phyloP scores from a whole-genome alignment of 352 stramenopile species.

The Globisporangium paddicum region DNA sequence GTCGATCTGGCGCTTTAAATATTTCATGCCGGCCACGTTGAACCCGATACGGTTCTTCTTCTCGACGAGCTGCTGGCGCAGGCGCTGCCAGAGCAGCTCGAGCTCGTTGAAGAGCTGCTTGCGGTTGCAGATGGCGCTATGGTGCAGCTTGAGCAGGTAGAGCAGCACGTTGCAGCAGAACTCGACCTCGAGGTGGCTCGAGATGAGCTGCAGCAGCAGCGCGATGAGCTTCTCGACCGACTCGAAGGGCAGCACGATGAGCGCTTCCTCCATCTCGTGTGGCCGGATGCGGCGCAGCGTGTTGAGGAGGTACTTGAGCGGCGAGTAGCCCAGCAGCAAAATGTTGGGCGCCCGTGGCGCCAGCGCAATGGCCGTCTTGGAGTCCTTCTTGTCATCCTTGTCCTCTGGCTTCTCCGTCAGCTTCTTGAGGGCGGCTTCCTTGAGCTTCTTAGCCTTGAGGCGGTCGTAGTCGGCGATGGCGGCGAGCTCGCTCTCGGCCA shows the following conservation, averaged over 20 bases:
- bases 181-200: constrained; percentile 88
- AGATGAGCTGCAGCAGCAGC: constrained; percentile 90
- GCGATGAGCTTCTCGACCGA: constrained; percentile 93
- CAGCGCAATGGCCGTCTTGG: constrained; percentile 41
- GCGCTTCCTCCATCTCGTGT: constrained; percentile 95
- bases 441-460: constrained; percentile 57
- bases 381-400: constrained; percentile 20
- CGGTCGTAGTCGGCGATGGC: constrained; percentile 72
- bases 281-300: constrained; percentile 90
- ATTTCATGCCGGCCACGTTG: constrained; percentile 84
- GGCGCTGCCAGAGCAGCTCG: constrained; percentile 70
- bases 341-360: constrained; percentile 83
- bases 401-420: constrained; percentile 2
- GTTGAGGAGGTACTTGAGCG: constrained; percentile 93
- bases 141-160: constrained; percentile 73
- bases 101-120: constrained; percentile 69
- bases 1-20: constrained; percentile 84
- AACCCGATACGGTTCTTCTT: constrained; percentile 87
- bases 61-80: constrained; percentile 66
- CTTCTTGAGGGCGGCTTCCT: constrained; percentile 28
- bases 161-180: constrained; percentile 85
- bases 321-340: constrained; percentile 93
- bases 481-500: constrained; percentile 89
- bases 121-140: constrained; percentile 71
- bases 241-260: constrained; percentile 97